These are phyloP conservation scores for Phaffomyces opuntiae DNA, from an alignment of 805 yeast species.

Conservation along the genomic window DNA sequence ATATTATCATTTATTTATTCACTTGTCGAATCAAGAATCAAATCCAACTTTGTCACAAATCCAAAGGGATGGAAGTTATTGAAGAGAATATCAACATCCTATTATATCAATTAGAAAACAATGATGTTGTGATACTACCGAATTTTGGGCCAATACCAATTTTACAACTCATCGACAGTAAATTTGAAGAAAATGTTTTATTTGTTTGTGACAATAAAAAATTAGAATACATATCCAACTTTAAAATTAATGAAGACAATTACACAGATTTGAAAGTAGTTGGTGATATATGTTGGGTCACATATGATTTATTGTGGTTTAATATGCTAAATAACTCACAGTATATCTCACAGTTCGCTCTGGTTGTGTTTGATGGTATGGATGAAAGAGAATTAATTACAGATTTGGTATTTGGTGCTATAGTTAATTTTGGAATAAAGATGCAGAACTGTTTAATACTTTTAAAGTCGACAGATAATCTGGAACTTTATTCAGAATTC, in stretches of 20 bases:
- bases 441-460: constrained; percentile 1
- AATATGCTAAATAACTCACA: neutral
- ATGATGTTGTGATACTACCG: constrained; percentile 2
- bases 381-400: neutral
- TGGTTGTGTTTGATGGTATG: constrained; percentile 3
- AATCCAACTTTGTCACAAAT: neutral
- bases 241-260: neutral
- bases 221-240: constrained; percentile 1
- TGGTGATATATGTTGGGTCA: constrained; percentile 1
- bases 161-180: constrained; percentile 1
- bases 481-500: neutral
- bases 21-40: no score
- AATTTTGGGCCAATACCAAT: constrained; percentile 2
- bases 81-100: neutral
- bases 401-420: constrained; percentile 1
- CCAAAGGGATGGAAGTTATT: constrained; percentile 1
- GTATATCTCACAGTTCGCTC: neutral
- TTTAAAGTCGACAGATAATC: neutral
- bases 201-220: constrained; percentile 1
- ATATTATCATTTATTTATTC: no score
- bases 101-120: neutral
- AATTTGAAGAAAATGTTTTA: constrained; percentile 1
- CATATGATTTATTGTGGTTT: constrained; percentile 2
- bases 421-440: neutral
- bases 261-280: neutral